These are phyloP conservation scores for Phyllosticta citrichinensis DNA, from an alignment of 2,329 filamentous ascomycete genomes.

Conservation along the genomic window DNA sequence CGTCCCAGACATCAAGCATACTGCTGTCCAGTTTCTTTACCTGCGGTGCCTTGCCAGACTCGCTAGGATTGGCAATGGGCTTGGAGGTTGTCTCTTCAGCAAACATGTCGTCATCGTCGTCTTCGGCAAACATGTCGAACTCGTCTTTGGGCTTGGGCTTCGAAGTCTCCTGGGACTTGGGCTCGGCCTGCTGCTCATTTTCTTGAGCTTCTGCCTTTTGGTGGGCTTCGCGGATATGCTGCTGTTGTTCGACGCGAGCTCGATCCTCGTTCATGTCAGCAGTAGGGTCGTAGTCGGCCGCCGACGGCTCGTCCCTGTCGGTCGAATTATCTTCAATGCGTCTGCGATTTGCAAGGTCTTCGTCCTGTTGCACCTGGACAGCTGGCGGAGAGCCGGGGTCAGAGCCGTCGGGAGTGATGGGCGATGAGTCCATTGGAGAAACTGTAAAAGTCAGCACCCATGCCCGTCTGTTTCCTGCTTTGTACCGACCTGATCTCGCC, in stretches of 20 bases:
- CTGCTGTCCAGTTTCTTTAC: constrained; percentile 56
- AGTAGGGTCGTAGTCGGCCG: constrained; percentile 84
- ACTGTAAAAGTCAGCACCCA: constrained; percentile 9
- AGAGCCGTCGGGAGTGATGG: constrained; percentile 27
- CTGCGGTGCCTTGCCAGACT: constrained; percentile 20
- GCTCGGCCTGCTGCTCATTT: constrained; percentile 42
- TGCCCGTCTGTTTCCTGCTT: neutral
- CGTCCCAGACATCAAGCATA: constrained; percentile 62
- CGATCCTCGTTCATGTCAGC: constrained; percentile 81
- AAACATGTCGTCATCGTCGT: constrained; percentile 75
- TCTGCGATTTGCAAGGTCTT: constrained; percentile 26
- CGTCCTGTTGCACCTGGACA: constrained; percentile 32
- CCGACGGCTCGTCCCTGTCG: constrained; percentile 67
- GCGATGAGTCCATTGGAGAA: constrained; percentile 25
- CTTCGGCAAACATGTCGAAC: constrained; percentile 55
- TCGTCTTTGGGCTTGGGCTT: constrained; percentile 40
- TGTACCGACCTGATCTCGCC: constrained; percentile 32
- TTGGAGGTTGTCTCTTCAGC: constrained; percentile 55
- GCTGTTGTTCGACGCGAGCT: constrained; percentile 56
- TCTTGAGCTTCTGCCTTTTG: constrained; percentile 35
- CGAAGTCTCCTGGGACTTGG: constrained; percentile 40
- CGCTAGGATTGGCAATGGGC: constrained; percentile 41
- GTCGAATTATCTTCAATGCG: constrained; percentile 19
- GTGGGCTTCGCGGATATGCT: constrained; percentile 18
- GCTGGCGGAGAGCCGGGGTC: constrained; percentile 30